Evolutionary conservation across 73 alveolate genomes (phyloP), one percentile per base, ranked within the genome.

Genomic region (Symbiodinium natans): DNA sequence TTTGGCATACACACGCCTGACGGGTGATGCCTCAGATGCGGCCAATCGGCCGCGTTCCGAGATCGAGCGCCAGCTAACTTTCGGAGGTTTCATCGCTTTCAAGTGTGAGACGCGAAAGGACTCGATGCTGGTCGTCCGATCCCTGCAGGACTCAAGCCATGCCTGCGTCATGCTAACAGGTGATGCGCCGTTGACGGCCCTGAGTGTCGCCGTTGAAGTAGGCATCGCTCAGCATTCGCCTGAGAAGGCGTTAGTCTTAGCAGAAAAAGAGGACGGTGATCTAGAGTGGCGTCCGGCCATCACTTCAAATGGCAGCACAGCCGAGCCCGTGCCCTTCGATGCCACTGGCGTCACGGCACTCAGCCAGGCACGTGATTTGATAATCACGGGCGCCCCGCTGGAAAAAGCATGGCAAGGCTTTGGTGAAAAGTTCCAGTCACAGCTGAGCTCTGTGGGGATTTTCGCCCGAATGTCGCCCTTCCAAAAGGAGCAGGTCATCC

Each of bases 11-110:
- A 38, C 92, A 2, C 42, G 84, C 3, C 33, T 92, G 38, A 9
- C 84, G 36, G 97, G 82, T n/a, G 92, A 43, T 42, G 86, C 89
- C 31, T 8, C 96, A 33, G 97, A 90, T 42, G 56, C 52, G 97
- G 84, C 75, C 42, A 90, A 90, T 59, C 77, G 80, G 80, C 97
- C 88, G 23, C 46, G 97, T 13, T 73, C 77, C 34, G 97, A 90
- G 56, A 85, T 90, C 77, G 97, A 90, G 41, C 42, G 77, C 38
- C 10, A 54, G 27, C 77, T 93, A 77, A 80, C 52, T 33, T 93
- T 93, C 40, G 99, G 93, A n/a, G 99, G 99, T n/a, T 93, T 93
- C 99, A 93, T 93, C 52, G 99, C 99, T 3, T 93, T 93, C 93
- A 93, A 80, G 41, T 93, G 99, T 39, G 83, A 43, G 83, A 42